Conservation (phyloP, 768 basidiomycete genomes). For the Naematelia encephala region DNA sequence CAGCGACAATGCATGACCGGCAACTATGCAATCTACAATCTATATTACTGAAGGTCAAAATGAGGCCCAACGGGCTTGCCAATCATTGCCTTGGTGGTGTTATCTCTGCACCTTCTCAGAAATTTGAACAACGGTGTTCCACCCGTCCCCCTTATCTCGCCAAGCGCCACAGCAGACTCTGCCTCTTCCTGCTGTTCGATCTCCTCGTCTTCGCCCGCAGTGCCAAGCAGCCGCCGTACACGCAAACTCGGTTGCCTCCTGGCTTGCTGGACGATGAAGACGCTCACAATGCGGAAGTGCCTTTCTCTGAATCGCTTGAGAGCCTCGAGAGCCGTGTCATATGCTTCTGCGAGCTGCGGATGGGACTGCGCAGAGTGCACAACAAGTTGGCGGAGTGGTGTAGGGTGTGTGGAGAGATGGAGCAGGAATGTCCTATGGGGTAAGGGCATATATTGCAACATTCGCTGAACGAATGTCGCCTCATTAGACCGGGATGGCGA, state of each 20-base stretch:
- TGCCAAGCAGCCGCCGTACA: slow-evolving; percentile 28
- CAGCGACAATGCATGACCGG: neutral
- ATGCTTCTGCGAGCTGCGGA: slow-evolving; percentile 54
- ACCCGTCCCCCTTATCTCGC: slow-evolving; percentile 74
- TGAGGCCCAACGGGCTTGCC: slow-evolving; percentile 22
- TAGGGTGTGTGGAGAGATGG: slow-evolving; percentile 65
- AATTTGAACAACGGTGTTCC: slow-evolving; percentile 78
- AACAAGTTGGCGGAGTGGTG: slow-evolving; percentile 66
- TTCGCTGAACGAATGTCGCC: slow-evolving; percentile 73
- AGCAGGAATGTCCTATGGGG: slow-evolving; percentile 69
- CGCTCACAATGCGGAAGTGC: slow-evolving; percentile 83
- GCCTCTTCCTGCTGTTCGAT: slow-evolving; percentile 10
- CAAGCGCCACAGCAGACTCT: slow-evolving; percentile 9
- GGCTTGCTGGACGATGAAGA: slow-evolving; percentile 85
- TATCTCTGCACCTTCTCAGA: slow-evolving; percentile 85
- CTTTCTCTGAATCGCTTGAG: slow-evolving; percentile 78
- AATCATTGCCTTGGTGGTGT: slow-evolving; percentile 59
- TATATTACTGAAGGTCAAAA: slow-evolving; percentile 28
- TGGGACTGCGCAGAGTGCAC: slow-evolving; percentile 27
- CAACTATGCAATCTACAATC: too few species aligned
- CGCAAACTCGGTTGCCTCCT: slow-evolving; percentile 50
- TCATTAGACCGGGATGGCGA: slow-evolving; percentile 25
- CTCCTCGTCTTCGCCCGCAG: neutral
- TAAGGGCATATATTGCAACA: slow-evolving; percentile 91
- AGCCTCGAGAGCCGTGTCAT: slow-evolving; percentile 72